Evolutionary conservation across 2,329 filamentous ascomycete species (phyloP).

Genomic region (Hypoxylon sp.): DNA sequence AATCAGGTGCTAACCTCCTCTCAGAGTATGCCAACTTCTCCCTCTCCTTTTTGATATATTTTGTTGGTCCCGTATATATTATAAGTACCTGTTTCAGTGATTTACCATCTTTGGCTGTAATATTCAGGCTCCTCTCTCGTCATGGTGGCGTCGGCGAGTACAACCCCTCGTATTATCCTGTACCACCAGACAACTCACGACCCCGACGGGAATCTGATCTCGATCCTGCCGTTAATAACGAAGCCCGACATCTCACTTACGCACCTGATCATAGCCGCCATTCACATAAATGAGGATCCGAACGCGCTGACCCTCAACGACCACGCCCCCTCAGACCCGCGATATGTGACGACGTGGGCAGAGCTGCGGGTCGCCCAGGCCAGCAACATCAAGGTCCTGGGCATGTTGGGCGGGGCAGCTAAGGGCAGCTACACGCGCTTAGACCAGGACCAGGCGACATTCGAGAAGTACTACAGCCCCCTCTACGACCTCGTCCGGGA

Average conservation of each 20-base stretch:
- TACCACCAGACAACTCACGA: constrained; percentile 54
- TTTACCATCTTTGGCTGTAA: neutral
- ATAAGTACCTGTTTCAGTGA: neutral
- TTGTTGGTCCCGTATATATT: neutral
- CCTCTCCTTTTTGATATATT: neutral
- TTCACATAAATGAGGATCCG: constrained; percentile 76
- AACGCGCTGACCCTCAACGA: constrained; percentile 77
- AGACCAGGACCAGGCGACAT: constrained; percentile 58
- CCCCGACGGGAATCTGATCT: constrained; percentile 48
- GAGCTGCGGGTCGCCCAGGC: constrained; percentile 75
- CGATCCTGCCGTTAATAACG: constrained; percentile 52
- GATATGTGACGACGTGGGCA: constrained; percentile 72
- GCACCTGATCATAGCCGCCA: constrained; percentile 79
- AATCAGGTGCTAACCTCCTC: too few species aligned
- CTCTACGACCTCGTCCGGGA: constrained; percentile 67
- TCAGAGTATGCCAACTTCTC: too few species aligned
- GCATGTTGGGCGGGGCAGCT: constrained; percentile 82
- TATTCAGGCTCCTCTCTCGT: neutral
- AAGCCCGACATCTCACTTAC: constrained; percentile 57
- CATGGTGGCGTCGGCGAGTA: constrained; percentile 33
- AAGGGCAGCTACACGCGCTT: constrained; percentile 71
- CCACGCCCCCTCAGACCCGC: constrained; percentile 67
- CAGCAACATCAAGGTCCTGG: constrained; percentile 75
- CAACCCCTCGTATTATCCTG: constrained; percentile 42
- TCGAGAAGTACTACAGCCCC: constrained; percentile 75